phyloP scores from a whole-genome alignment of 2,329 filamentous ascomycete species.

The Allantophomopsis cytisporea region DNA sequence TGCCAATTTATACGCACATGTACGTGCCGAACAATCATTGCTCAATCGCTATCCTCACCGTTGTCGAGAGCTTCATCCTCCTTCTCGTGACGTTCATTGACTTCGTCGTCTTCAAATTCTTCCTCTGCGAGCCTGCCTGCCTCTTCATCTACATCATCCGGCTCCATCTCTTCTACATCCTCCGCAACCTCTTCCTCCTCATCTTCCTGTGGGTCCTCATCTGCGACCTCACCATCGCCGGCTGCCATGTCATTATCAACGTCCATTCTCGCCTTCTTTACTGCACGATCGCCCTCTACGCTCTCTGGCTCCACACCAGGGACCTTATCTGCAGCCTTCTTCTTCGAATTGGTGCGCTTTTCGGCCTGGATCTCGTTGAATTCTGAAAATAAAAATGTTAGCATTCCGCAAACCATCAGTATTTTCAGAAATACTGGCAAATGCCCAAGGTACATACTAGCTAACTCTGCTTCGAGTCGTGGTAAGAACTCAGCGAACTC shows the following conservation, averaged over 20 bases:
- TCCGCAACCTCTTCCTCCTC: slow-evolving; percentile 24
- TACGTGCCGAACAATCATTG: no score
- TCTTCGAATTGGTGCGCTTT: slow-evolving; percentile 61
- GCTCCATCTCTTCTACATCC: slow-evolving; percentile 23
- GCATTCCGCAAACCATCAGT: slow-evolving; percentile 3
- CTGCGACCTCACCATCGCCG: slow-evolving; percentile 21
- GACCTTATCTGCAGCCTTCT: slow-evolving; percentile 52
- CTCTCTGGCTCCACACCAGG: slow-evolving; percentile 9
- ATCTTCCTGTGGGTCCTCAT: slow-evolving; percentile 32
- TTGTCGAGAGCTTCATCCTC: slow-evolving; percentile 44
- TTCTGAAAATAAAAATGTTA: slow-evolving; percentile 22
- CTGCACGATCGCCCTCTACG: slow-evolving; percentile 11
- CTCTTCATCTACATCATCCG: slow-evolving; percentile 21
- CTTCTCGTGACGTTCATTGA: slow-evolving; percentile 32
- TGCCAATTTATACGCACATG: no score
- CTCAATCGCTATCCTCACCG: slow-evolving; percentile 42
- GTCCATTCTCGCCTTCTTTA: slow-evolving; percentile 25
- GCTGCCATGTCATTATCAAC: slow-evolving; percentile 28
- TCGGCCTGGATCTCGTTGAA: slow-evolving; percentile 62
- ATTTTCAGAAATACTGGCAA: background rate
- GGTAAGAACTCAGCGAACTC: slow-evolving; percentile 62
- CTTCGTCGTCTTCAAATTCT: slow-evolving; percentile 31
- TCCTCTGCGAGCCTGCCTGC: slow-evolving; percentile 32
- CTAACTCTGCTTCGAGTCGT: slow-evolving; percentile 61
- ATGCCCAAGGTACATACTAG: slow-evolving; percentile 36